Base-by-base conservation (phyloP, 148 eudicot species). In the Persicaria tinctoria region DNA sequence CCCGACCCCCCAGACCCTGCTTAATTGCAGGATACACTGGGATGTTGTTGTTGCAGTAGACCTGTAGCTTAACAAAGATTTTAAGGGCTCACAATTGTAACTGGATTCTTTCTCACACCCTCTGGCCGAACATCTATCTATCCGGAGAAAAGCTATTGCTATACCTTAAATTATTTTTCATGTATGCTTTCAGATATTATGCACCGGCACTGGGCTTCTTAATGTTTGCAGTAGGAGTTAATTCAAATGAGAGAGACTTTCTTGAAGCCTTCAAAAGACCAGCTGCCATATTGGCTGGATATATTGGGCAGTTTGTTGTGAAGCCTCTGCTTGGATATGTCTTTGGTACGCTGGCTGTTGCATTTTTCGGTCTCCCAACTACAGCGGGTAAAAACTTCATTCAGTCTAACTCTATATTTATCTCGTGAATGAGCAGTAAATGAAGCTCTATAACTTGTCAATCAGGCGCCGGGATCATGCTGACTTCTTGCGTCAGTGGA, bases 401-500 rank as follows among this genome's bases (percentile, higher is more conserved):
- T 48, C 47, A 46, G 32, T 54, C 68, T 46, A 46, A 50, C 76
- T 79, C 47, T 44, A 4, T 74, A 17, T 72, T 48, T 73, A 18
- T 17, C 41, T 16, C 59, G 32, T 64, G 27, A 51, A 50, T 27
- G 20, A 49, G 14, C 51, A n/a, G 64, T 78, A 57, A 74, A 49
- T 79, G 64, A 84, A 63, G 73, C 51, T 50, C 68, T 20, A 23
- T 70, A 45, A 38, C 76, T 16, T 85, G 13, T 73, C 60, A 45
- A 75, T 18, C 87, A 94, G 98, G 93, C 86, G 98, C 89, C 75
- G 98, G 98, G 76, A 91, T 94, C 75, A 90, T 94, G 96, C 79
- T 94, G 78, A 85, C 97, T 75, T 90, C 98, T 41, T 94, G 98
- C 51, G 98, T 94, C 73, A 91, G 98, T 78, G 98, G 98, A 17